Conservation (phyloP, 352 stramenopile genomes). For the Phytophthora litchii region DNA sequence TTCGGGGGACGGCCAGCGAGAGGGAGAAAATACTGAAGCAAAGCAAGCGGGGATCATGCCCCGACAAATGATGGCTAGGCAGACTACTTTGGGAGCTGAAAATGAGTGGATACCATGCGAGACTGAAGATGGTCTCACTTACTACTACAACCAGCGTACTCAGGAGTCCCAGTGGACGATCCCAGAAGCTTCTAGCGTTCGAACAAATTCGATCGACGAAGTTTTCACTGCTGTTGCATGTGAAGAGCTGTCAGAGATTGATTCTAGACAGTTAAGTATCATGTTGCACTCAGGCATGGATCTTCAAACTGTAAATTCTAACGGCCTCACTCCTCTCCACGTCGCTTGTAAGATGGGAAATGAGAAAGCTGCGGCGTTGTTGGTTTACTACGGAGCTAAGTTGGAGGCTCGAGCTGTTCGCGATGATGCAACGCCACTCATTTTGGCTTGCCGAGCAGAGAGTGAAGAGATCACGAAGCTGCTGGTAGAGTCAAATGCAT, state of each 20-base stretch:
- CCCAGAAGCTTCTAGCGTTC: slow-evolving; percentile 19
- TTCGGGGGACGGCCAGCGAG: slow-evolving; percentile 4
- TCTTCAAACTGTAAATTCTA: slow-evolving; percentile 38
- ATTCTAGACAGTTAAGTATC: slow-evolving; percentile 35
- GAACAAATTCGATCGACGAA: slow-evolving; percentile 18
- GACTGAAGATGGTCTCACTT: slow-evolving; percentile 59
- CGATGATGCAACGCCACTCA: slow-evolving; percentile 44
- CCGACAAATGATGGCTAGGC: background rate
- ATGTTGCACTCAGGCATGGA: slow-evolving; percentile 46
- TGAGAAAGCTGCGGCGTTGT: slow-evolving; percentile 35
- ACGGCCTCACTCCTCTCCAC: slow-evolving; percentile 53
- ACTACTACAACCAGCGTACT: slow-evolving; percentile 75
- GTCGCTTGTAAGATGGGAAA: slow-evolving; percentile 60
- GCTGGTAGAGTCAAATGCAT: slow-evolving; percentile 52
- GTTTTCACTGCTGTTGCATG: slow-evolving; percentile 35
- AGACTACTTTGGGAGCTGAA: slow-evolving; percentile 6
- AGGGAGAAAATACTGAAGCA: slow-evolving; percentile 8
- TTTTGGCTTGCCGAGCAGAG: slow-evolving; percentile 52
- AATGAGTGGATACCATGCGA: slow-evolving; percentile 47
- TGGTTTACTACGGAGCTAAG: slow-evolving; percentile 59
- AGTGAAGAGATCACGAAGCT: slow-evolving; percentile 49
- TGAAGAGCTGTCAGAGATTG: slow-evolving; percentile 28
- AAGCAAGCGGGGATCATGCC: slow-evolving; percentile 9
- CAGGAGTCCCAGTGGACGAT: slow-evolving; percentile 69
- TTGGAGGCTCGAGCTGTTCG: slow-evolving; percentile 28